These are phyloP conservation scores for Monascus ruber DNA, from an alignment of 2,329 filamentous ascomycete species.

Conservation along the genomic window DNA sequence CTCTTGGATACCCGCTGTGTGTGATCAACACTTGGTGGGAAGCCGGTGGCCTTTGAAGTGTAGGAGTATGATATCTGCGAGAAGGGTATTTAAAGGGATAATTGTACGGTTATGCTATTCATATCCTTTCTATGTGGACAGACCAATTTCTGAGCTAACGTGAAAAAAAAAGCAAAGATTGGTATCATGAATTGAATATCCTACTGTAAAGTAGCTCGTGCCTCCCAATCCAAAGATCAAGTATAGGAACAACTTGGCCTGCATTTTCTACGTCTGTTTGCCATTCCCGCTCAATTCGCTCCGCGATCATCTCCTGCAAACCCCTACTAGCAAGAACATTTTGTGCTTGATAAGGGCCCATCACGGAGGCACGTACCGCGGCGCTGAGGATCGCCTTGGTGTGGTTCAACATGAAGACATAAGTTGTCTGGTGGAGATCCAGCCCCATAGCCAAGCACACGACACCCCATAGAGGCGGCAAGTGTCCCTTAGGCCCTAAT, in stretches of 20 bases:
- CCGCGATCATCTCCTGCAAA: slow-evolving; percentile 41
- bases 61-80: slow-evolving; percentile 20
- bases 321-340: slow-evolving; percentile 43
- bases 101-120: slow-evolving; percentile 11
- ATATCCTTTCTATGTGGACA: background rate
- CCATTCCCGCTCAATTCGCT: slow-evolving; percentile 40
- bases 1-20: slow-evolving; percentile 22
- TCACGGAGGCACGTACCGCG: slow-evolving; percentile 50
- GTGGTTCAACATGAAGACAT: slow-evolving; percentile 54
- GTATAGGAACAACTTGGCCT: slow-evolving; percentile 48
- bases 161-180: background rate
- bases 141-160: background rate
- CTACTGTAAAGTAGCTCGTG: slow-evolving; percentile 56
- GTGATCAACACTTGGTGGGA: slow-evolving; percentile 12
- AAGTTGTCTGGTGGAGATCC: slow-evolving; percentile 42
- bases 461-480: slow-evolving; percentile 50
- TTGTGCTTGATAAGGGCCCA: slow-evolving; percentile 56
- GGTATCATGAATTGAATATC: slow-evolving; percentile 52
- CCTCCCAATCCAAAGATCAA: slow-evolving; percentile 55
- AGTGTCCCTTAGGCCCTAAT: slow-evolving; percentile 40
- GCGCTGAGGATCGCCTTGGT: slow-evolving; percentile 52
- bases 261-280: slow-evolving; percentile 41
- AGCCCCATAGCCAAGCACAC: slow-evolving; percentile 44
- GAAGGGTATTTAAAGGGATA: slow-evolving; percentile 11
- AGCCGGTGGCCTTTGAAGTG: slow-evolving; percentile 9